Percentiles rank a stretch among this genome's conserved stretches.
Evolutionary conservation across 140 eudicot genomes (phyloP).

Genomic region (Ambrosia hybrid): DNA sequence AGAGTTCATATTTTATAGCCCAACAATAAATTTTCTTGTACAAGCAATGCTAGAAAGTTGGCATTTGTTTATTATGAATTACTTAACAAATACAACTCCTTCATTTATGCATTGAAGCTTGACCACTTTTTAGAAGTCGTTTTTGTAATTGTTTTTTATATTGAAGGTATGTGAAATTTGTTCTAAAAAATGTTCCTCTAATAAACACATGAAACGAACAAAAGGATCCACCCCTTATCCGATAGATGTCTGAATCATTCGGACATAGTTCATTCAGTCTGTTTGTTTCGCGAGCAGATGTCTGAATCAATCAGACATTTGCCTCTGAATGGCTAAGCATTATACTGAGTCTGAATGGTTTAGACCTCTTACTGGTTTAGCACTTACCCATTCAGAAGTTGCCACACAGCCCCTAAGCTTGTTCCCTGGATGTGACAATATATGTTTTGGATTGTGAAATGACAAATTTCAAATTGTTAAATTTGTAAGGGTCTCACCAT

Average conservation of each 20-base stretch:
- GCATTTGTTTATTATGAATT: conserved; percentile 18
- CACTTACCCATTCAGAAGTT: too few relatives aligned
- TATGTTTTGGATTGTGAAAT: background rate
- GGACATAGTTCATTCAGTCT: too few relatives aligned
- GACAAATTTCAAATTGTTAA: background rate
- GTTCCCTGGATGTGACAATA: too few relatives aligned
- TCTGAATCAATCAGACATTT: too few relatives aligned
- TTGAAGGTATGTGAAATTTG: background rate
- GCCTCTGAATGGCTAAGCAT: too few relatives aligned
- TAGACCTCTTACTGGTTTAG: too few relatives aligned
- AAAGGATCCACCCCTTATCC: conserved; percentile 5
- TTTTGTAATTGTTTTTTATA: background rate
- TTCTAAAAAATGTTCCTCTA: background rate
- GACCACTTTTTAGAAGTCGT: background rate
- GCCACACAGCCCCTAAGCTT: too few relatives aligned
- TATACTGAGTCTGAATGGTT: too few relatives aligned
- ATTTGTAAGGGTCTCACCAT: conserved; percentile 24
- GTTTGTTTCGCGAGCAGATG: background rate
- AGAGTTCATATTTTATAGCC: background rate
- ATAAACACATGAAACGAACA: conserved; percentile 1
- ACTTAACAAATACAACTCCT: conserved; percentile 2
- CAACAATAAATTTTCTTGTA: conserved; percentile 3
- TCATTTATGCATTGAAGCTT: conserved; percentile 18
- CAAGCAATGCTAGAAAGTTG: conserved; percentile 21
- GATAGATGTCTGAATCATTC: background rate